These are phyloP conservation scores for Penicillium pulvis DNA, from an alignment of 495 filamentous ascomycete species.

Conservation along the genomic window DNA sequence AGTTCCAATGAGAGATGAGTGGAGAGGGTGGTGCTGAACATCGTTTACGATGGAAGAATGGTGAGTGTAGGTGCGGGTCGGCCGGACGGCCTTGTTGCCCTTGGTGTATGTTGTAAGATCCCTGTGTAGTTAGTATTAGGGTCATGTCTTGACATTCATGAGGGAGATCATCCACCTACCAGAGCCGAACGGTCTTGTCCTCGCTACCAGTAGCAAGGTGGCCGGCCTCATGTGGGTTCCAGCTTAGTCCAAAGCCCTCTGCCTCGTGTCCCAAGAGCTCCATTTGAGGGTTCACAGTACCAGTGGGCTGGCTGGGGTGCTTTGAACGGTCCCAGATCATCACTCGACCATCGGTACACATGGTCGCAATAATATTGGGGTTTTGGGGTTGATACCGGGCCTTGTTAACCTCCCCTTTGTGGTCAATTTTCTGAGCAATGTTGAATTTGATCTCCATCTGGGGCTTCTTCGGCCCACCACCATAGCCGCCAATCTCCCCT, in stretches of 20 bases:
- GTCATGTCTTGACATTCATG: slow-evolving; percentile 7
- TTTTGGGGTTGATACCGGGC: slow-evolving; percentile 98
- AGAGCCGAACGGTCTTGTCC: slow-evolving; percentile 86
- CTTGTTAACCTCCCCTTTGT: slow-evolving; percentile 97
- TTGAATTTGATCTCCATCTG: slow-evolving; percentile 77
- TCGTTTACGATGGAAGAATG: slow-evolving; percentile 94
- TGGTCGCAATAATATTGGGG: slow-evolving; percentile 93
- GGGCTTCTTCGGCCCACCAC: slow-evolving; percentile 63
- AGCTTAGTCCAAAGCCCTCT: slow-evolving; percentile 94
- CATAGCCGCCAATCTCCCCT: slow-evolving; percentile 93
- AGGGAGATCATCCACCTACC: slow-evolving; percentile 56
- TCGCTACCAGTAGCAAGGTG: slow-evolving; percentile 87
- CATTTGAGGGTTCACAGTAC: slow-evolving; percentile 75
- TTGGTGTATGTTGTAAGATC: slow-evolving; percentile 73
- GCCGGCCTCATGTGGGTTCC: slow-evolving; percentile 84
- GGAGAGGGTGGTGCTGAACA: slow-evolving; percentile 88
- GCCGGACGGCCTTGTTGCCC: slow-evolving; percentile 68
- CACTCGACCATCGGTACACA: slow-evolving; percentile 83
- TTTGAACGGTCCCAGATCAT: slow-evolving; percentile 96
- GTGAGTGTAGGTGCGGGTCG: slow-evolving; percentile 76
- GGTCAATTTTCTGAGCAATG: slow-evolving; percentile 93
- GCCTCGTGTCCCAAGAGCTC: slow-evolving; percentile 81
- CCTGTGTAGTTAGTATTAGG: slow-evolving; percentile 45
- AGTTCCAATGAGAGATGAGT: slow-evolving; percentile 79
- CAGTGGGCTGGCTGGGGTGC: slow-evolving; percentile 73